These are phyloP conservation scores for Claviceps quebecensis DNA, from an alignment of 2,329 filamentous ascomycete genomes.

Conservation along the genomic window DNA sequence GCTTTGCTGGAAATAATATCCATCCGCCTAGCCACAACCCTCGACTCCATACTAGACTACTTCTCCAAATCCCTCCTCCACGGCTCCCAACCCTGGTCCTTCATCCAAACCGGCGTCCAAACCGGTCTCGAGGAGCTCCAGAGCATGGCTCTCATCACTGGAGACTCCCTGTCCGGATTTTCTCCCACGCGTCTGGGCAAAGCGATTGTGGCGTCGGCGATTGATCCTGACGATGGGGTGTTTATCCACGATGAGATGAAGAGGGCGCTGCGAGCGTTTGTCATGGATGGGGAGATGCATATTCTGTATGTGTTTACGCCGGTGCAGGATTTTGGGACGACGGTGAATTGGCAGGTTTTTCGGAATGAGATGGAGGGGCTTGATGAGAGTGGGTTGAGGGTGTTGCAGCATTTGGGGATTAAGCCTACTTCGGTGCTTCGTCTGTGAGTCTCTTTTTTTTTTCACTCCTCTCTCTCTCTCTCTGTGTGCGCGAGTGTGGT, in stretches of 20 bases:
- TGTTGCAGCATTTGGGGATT: slow-evolving; percentile 53
- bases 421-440: slow-evolving; percentile 52
- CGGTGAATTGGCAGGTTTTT: slow-evolving; percentile 60
- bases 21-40: slow-evolving; percentile 51
- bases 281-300: slow-evolving; percentile 72
- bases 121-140: slow-evolving; percentile 45
- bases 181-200: slow-evolving; percentile 51
- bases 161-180: slow-evolving; percentile 37
- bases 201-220: slow-evolving; percentile 57
- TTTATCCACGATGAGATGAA: slow-evolving; percentile 58
- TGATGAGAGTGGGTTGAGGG: slow-evolving; percentile 57
- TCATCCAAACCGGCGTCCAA: slow-evolving; percentile 40
- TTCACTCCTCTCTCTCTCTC: neutral
- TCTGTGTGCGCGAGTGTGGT: too few species aligned
- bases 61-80: slow-evolving; percentile 53
- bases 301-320: slow-evolving; percentile 67
- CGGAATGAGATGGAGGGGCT: slow-evolving; percentile 55
- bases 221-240: slow-evolving; percentile 61
- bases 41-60: slow-evolving; percentile 52
- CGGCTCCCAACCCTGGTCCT: slow-evolving; percentile 35
- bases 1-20: slow-evolving; percentile 59
- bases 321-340: slow-evolving; percentile 40
- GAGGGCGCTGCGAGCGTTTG: slow-evolving; percentile 55
- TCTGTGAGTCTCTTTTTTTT: slow-evolving; percentile 34
- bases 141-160: slow-evolving; percentile 38